Base-by-base conservation (phyloP, 306 rosid species). In the Vachellia collinsii region DNA sequence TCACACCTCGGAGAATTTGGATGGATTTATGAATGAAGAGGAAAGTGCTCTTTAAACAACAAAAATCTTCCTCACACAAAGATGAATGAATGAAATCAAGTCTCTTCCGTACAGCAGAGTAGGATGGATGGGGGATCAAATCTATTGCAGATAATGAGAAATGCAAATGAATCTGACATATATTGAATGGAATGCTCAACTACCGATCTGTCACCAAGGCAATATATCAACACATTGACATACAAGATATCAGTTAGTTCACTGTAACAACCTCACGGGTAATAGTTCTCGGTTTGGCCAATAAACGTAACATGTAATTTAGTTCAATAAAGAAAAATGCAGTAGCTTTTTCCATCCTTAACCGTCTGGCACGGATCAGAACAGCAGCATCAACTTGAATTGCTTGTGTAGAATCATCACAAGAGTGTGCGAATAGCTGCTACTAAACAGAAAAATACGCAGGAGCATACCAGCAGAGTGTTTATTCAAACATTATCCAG, bases 141-240 rank as follows among this genome's bases (percentile, higher is more conserved):
- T 67, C 48, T 3, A 9, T 6, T 12, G 29, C 20, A 50, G 67
- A 74, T 7, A 75, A 58, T 47, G 9, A 29, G 14, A 62, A 66
- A 72, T 36, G 50, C 76, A 64, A 58, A 38, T 53, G 46, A 78
- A 80, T 73, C 75, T 38, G 50, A 71, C 54, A 59, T 72, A 78
- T 12, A 61, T 61, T 80, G 37, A 72, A 85, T 23, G 76, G 79
- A 79, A 74, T 81, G 83, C 77, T 74, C 78, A 83, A 89, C 88
- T 71, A 85, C 84, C 84, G 80, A 83, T 86, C 77, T 83, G 72
- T 56, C 72, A 80, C 23, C 76, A 72, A 66, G 77, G 79, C 83
- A 84, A 90, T 22, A 68, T 75, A 61, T 75, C 62, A 86, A 83
- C 72, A 80, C 88, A 80, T 77, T 76, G 74, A 85, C 82, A 83